A percentile compares a stretch with the other conserved stretches of the same genome.
Conservation (phyloP, 2,329 filamentous ascomycete genomes). For the Cytospora paraplurivora region DNA sequence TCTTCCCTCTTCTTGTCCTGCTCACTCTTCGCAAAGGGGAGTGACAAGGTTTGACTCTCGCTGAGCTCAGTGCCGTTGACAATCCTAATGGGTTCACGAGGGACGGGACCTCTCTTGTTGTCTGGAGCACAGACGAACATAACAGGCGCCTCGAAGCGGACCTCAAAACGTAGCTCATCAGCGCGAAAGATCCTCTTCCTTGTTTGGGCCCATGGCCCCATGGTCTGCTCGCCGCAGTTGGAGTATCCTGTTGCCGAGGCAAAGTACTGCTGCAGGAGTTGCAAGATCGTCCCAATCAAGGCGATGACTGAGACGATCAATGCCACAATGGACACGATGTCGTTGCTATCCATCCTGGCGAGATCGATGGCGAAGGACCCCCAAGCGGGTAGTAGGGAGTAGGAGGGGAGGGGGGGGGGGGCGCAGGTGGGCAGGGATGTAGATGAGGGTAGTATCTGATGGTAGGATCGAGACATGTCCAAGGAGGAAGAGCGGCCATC, state of each 20-base stretch:
- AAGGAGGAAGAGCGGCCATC: background rate
- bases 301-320: slow-evolving; percentile 52
- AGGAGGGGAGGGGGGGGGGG: background rate
- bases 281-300: slow-evolving; percentile 47
- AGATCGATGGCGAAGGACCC: background rate
- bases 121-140: slow-evolving; percentile 50
- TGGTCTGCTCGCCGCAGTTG: slow-evolving; percentile 50
- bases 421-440: background rate
- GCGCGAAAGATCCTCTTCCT: slow-evolving; percentile 45
- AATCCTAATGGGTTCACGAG: slow-evolving; percentile 37
- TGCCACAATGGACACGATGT: slow-evolving; percentile 47
- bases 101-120: slow-evolving; percentile 43
- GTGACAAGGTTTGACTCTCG: slow-evolving; percentile 36
- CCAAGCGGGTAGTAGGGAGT: no score
- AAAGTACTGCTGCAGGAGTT: slow-evolving; percentile 54
- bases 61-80: slow-evolving; percentile 45
- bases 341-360: slow-evolving; percentile 32
- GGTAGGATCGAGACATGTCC: background rate
- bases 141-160: slow-evolving; percentile 52
- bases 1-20: slow-evolving; percentile 17
- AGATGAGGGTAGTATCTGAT: background rate
- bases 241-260: slow-evolving; percentile 53
- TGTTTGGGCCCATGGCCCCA: slow-evolving; percentile 48
- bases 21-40: slow-evolving; percentile 9
- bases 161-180: slow-evolving; percentile 52